Evolutionary conservation across 345 rosid genomes (phyloP).

Genomic region (Gossypioides kirkii): DNA sequence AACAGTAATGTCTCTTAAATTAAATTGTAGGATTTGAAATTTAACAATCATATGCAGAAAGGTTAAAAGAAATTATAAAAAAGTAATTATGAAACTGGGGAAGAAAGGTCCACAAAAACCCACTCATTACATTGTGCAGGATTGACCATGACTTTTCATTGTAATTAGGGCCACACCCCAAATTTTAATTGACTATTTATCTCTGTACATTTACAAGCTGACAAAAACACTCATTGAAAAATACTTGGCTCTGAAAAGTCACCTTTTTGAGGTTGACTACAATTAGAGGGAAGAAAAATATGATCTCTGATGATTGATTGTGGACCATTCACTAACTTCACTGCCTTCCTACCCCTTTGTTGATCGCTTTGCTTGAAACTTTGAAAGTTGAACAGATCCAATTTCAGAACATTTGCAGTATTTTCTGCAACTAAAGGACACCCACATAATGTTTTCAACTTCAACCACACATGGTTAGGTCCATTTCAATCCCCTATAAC

Average conservation of each 20-base stretch:
- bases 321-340: neutral
- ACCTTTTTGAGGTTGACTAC: neutral
- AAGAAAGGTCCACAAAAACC: neutral
- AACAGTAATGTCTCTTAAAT: no score
- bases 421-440: neutral
- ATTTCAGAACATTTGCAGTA: neutral
- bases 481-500: neutral
- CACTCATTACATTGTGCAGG: slow-evolving; percentile 4
- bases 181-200: slow-evolving; percentile 1
- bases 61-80: neutral
- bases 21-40: no score
- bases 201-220: neutral
- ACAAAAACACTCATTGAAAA: slow-evolving; percentile 4
- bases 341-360: neutral
- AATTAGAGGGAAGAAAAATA: no score
- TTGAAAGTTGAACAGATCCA: neutral
- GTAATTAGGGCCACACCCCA: slow-evolving; percentile 7
- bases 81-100: neutral
- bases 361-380: neutral
- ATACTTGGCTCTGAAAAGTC: neutral
- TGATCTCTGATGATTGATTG: neutral
- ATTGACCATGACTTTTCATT: neutral
- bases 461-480: neutral
- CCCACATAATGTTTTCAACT: neutral
- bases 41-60: no score